Base-by-base conservation (phyloP, 441 rosid species). In the Dalechampia spathulata region DNA sequence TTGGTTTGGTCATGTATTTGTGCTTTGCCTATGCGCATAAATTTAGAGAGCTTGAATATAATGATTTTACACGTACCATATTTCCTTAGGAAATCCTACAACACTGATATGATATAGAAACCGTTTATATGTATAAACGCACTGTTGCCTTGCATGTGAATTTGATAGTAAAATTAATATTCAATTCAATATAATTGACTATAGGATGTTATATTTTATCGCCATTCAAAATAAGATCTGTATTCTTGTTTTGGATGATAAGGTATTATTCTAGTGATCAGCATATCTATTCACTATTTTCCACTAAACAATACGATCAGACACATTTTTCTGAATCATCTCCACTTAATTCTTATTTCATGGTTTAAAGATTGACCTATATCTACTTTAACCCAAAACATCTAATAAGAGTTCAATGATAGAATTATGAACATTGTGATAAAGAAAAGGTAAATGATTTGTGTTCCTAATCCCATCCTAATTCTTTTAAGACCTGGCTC, bases 1-100 rank as follows among this genome's bases (percentile, higher is more conserved):
- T 57, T 57, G 42, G 44, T 17, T 49, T 16, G 20, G 16, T 38
- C 50, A 20, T 47, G 13, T 26, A 9, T 47, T 45, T 23, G 36
- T 22, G 9, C 13, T 23, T 6, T 36, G 21, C 49, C 27, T 51
- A 30, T 50, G 37, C 38, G 15, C 36, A 25, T 34, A 16, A 37
- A 37, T n/a, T 38, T 48, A 16, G 54, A 58, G 41, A 55, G 32
- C 22, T 47, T 60, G 34, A 60, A 13, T 20, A 40, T 21, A 20
- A 15, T 17, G 47, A 25, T 37, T 30, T 30, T 39, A 51, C 1
- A 20, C 1, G 13, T 46, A 9, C 25, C 15, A 4, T 9, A 28
- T 4, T 32, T 16, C 10, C 19, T 17, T 20, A 0, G 28, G 7
- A 20, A 28, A 12, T 45, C n/a, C 12, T 55, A 4, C 12, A 30